Conservation (phyloP, 345 rosid genomes). For the Populus alba region DNA sequence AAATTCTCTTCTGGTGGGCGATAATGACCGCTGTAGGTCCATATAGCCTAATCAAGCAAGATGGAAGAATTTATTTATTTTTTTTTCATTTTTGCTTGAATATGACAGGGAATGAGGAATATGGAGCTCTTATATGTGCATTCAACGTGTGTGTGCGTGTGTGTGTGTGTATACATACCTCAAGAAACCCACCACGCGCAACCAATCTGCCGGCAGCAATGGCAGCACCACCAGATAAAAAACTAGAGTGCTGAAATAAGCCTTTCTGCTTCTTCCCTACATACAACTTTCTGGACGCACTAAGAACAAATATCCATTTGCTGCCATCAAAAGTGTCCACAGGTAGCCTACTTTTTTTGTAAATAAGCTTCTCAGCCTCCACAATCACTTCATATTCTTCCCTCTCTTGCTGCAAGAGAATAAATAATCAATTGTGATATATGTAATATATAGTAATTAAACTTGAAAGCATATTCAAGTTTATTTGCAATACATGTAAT, state of each 20-base stretch:
- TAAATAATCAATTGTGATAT: not conserved
- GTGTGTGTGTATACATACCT: no score
- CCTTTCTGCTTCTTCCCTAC: slow-evolving; percentile 63
- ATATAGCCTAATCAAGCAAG: slow-evolving; percentile 41
- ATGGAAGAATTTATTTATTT: no score
- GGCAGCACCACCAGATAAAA: slow-evolving; percentile 75
- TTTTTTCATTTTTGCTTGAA: no score
- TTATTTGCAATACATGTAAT: no score
- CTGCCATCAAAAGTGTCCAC: slow-evolving; percentile 53
- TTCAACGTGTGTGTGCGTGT: no score
- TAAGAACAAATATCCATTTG: slow-evolving; percentile 72
- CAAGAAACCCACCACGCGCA: slow-evolving; percentile 44
- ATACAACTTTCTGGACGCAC: slow-evolving; percentile 45
- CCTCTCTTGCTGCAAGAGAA: slow-evolving; percentile 53
- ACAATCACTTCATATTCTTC: slow-evolving; percentile 56
- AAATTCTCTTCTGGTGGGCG: slow-evolving; percentile 67
- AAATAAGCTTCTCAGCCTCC: slow-evolving; percentile 50
- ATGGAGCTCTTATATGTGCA: not conserved
- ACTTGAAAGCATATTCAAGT: no score
- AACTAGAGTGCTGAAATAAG: slow-evolving; percentile 75
- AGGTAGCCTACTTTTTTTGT: slow-evolving; percentile 29
- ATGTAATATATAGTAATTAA: no score
- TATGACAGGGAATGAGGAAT: not conserved
- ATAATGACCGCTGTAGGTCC: slow-evolving; percentile 77
- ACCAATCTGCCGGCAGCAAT: slow-evolving; percentile 69